These are phyloP conservation scores for Annona cherimola DNA, from an alignment of 164 flowering plant species.

Conservation along the genomic window DNA sequence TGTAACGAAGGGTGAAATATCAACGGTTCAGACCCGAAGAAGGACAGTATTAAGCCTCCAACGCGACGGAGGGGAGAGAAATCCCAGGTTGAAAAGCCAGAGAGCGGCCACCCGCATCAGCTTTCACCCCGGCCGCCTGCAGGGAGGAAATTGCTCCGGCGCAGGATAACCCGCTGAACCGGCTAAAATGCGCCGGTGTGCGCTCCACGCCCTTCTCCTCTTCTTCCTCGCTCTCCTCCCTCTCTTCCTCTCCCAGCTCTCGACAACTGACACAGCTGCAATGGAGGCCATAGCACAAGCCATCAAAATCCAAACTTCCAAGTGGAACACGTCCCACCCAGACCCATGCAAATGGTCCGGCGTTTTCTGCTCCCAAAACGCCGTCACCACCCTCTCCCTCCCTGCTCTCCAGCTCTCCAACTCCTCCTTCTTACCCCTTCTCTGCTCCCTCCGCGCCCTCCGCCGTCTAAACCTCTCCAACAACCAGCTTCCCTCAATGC, in stretches of 20 bases:
- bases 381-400: not conserved
- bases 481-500: conserved; percentile 36
- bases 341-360: not conserved
- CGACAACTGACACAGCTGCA: not conserved
- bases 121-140: too few relatives aligned
- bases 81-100: too few relatives aligned
- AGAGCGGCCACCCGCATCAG: too few relatives aligned
- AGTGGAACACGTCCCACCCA: not conserved
- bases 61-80: too few relatives aligned
- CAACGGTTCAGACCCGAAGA: too few relatives aligned
- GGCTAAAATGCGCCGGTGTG: not conserved
- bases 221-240: not conserved
- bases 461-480: conserved; percentile 47
- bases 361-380: not conserved
- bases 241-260: not conserved
- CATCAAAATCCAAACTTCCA: not conserved
- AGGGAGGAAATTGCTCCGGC: not conserved
- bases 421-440: conserved; percentile 26
- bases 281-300: not conserved
- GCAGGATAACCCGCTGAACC: not conserved
- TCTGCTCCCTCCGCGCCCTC: conserved; percentile 45
- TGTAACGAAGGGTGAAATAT: too few relatives aligned
- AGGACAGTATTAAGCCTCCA: too few relatives aligned
- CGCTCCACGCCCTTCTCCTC: not conserved
- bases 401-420: conserved; percentile 28